These are phyloP conservation scores for Grigorovia transvaalensis DNA, from an alignment of 805 yeast genomes.

Conservation along the genomic window DNA sequence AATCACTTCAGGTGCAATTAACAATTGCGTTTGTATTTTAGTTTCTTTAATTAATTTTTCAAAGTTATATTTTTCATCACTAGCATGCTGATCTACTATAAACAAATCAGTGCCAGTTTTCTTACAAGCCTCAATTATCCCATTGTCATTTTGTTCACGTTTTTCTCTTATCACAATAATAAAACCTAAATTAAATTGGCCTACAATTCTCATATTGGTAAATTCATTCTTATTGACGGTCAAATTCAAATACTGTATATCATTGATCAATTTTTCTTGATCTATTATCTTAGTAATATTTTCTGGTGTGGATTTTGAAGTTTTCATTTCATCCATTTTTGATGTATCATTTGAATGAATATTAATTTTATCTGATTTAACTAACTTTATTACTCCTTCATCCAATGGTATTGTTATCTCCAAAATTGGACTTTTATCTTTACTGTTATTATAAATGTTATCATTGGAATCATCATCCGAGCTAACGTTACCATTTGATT, in stretches of 20 bases:
- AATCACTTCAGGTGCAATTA: conserved; percentile 48
- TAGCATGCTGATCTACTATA: conserved; percentile 94
- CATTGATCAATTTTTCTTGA: conserved; percentile 37
- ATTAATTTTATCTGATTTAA: neutral
- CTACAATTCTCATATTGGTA: conserved; percentile 62
- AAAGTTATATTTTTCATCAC: conserved; percentile 90
- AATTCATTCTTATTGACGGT: conserved; percentile 68
- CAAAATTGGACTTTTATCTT: neutral
- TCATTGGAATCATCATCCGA: neutral
- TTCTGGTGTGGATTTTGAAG: neutral
- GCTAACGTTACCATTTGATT: neutral
- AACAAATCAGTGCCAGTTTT: conserved; percentile 46
- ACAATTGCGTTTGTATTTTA: conserved; percentile 54
- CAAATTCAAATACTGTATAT: conserved; percentile 48
- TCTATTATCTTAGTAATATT: conserved; percentile 26
- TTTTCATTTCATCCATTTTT: too few species aligned
- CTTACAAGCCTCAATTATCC: conserved; percentile 11
- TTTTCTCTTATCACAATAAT: conserved; percentile 55
- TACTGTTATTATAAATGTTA: neutral
- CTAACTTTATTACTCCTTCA: neutral
- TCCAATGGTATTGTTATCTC: neutral
- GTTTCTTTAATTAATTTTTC: conserved; percentile 53
- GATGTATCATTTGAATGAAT: neutral
- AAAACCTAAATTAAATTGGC: conserved; percentile 94
- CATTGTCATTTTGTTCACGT: neutral